These are phyloP conservation scores for Aureobasidium leucospermi DNA, from an alignment of 2,329 filamentous ascomycete genomes.

Conservation along the genomic window DNA sequence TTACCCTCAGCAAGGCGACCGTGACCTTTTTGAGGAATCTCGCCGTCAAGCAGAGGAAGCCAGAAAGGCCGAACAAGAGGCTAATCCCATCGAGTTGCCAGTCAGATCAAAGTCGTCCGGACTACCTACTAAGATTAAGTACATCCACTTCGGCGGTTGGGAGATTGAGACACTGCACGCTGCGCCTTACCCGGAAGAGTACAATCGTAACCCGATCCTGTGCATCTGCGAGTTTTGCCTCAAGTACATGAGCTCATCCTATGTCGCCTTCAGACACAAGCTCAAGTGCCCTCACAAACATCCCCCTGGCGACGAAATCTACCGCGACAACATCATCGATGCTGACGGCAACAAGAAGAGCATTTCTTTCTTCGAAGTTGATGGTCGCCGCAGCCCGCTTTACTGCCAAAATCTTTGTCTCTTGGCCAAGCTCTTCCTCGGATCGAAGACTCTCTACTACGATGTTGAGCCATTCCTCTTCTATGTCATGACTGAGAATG, in stretches of 20 bases:
- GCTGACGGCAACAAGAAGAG: slow-evolving; percentile 27
- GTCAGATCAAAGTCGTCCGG: slow-evolving; percentile 59
- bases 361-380: slow-evolving; percentile 87
- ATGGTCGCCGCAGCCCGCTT: slow-evolving; percentile 93
- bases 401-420: slow-evolving; percentile 98
- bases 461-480: slow-evolving; percentile 96
- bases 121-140: slow-evolving; percentile 93
- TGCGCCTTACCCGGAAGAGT: slow-evolving; percentile 95
- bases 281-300: slow-evolving; percentile 91
- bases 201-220: slow-evolving; percentile 91
- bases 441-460: slow-evolving; percentile 96
- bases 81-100: slow-evolving; percentile 44
- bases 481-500: slow-evolving; percentile 92
- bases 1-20: slow-evolving; percentile 70
- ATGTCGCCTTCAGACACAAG: slow-evolving; percentile 96
- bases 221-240: slow-evolving; percentile 99
- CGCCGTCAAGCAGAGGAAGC: slow-evolving; percentile 87
- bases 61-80: slow-evolving; percentile 66
- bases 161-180: slow-evolving; percentile 99
- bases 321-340: slow-evolving; percentile 71
- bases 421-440: slow-evolving; percentile 92
- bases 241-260: slow-evolving; percentile 99
- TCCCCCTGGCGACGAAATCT: slow-evolving; percentile 95
- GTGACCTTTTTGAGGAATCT: slow-evolving; percentile 80
- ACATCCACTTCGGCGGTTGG: slow-evolving; percentile 94